phyloP scores from a whole-genome alignment of 495 filamentous ascomycete genomes.

The Daldinia decipiens region DNA sequence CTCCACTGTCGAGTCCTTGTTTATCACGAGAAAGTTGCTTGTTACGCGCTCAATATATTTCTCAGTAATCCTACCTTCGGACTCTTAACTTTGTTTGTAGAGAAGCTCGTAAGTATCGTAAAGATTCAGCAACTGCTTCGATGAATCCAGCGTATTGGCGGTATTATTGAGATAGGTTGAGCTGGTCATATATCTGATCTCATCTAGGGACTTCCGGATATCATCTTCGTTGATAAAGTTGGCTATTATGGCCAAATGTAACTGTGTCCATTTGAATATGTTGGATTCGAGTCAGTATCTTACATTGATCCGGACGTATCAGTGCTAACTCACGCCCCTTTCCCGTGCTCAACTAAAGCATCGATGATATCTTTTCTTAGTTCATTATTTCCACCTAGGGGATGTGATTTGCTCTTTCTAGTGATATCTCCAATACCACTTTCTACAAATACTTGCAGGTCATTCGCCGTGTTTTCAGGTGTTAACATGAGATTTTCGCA shows the following conservation, averaged over 20 bases:
- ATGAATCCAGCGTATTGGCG: neutral
- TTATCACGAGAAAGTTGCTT: neutral
- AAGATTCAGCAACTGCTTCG: neutral
- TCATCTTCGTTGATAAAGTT: neutral
- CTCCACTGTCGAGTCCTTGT: neutral
- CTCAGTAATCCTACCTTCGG: neutral
- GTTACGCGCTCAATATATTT: neutral
- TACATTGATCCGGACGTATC: neutral
- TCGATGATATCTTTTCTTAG: neutral
- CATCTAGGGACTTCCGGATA: neutral
- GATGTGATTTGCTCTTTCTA: neutral
- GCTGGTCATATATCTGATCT: neutral
- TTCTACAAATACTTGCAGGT: neutral
- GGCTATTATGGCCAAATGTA: neutral
- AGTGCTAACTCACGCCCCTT: neutral
- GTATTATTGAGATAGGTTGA: neutral
- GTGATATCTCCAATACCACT: neutral
- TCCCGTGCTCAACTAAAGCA: neutral
- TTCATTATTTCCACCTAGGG: neutral
- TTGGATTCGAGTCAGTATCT: neutral
- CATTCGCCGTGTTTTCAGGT: neutral
- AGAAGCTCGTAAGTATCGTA: neutral
- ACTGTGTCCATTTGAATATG: neutral
- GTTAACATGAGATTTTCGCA: neutral
- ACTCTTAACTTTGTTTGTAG: neutral